Conservation (phyloP, 2,329 filamentous ascomycete genomes). For the Cryphonectria parasitica region DNA sequence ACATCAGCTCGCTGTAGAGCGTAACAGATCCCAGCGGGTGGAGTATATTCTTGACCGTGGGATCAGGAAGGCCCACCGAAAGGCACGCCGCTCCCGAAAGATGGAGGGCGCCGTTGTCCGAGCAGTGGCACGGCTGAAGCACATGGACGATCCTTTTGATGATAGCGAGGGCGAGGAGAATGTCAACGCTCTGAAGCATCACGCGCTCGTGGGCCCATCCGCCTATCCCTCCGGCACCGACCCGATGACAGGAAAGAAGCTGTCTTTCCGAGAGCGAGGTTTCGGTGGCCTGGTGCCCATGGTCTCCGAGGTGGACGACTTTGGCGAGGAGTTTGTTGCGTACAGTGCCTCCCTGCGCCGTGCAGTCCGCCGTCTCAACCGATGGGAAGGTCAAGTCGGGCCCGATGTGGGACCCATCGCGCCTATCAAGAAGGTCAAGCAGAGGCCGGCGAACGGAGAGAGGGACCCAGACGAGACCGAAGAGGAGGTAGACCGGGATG, state of each 20-base stretch:
- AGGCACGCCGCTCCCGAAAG: constrained; percentile 56
- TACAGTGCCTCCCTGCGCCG: constrained; percentile 70
- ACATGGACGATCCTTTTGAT: constrained; percentile 58
- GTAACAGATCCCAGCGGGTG: constrained; percentile 78
- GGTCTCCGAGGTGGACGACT: constrained; percentile 68
- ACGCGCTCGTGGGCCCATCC: constrained; percentile 31
- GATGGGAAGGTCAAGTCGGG: constrained; percentile 65
- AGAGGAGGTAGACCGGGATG: constrained; percentile 39
- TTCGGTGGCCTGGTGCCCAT: constrained; percentile 68
- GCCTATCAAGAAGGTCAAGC: constrained; percentile 47
- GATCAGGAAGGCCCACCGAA: constrained; percentile 67
- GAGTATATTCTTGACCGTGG: constrained; percentile 80
- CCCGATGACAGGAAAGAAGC: constrained; percentile 31
- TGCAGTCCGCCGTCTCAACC: constrained; percentile 64
- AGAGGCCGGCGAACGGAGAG: constrained; percentile 34
- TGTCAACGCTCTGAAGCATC: constrained; percentile 38
- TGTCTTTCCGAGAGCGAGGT: constrained; percentile 58
- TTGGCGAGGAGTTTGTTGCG: constrained; percentile 72
- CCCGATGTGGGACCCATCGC: constrained; percentile 51
- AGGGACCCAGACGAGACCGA: constrained; percentile 40
- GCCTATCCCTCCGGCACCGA: constrained; percentile 27
- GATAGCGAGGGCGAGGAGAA: constrained; percentile 66
- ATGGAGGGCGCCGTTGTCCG: constrained; percentile 68
- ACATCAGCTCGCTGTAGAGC: constrained; percentile 80
- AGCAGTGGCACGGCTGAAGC: constrained; percentile 65